Percentiles rank a stretch among this genome's conserved stretches.
These are phyloP conservation scores for Chaetomium sp. DNA, from an alignment of 2,329 filamentous ascomycete species.

Conservation along the genomic window DNA sequence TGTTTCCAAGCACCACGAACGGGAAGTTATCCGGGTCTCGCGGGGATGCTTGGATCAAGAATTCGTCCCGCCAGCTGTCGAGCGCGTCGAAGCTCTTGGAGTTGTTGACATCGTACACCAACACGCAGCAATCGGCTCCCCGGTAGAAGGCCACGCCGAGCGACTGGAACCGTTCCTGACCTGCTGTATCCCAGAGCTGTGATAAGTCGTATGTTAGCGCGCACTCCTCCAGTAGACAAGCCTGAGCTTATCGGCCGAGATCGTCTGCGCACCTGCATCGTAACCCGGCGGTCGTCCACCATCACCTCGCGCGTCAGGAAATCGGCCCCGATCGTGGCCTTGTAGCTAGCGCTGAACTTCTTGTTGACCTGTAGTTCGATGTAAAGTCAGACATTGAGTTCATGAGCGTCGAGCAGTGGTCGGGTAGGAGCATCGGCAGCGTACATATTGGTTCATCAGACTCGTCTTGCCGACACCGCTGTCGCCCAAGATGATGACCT, in stretches of 20 bases:
- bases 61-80: constrained; percentile 98
- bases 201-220: constrained; percentile 24
- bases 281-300: constrained; percentile 95
- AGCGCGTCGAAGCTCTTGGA: constrained; percentile 98
- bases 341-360: constrained; percentile 99
- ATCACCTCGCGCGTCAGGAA: constrained; percentile 98
- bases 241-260: background rate
- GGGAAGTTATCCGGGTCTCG: constrained; percentile 97
- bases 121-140: constrained; percentile 94
- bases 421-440: constrained; percentile 39
- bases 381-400: constrained; percentile 14
- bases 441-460: constrained; percentile 99
- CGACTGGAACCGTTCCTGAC: constrained; percentile 96
- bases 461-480: constrained; percentile 99
- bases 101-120: constrained; percentile 99
- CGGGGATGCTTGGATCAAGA: constrained; percentile 94
- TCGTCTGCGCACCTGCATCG: constrained; percentile 68
- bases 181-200: constrained; percentile 96
- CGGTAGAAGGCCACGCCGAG: constrained; percentile 97
- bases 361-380: constrained; percentile 83
- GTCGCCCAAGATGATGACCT: constrained; percentile 99
- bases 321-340: constrained; percentile 97
- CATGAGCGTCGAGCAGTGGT: constrained; percentile 13
- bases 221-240: background rate
- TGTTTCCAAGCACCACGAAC: constrained; percentile 97